A percentile compares a stretch with the other conserved stretches of the same genome.
Conservation (phyloP, 148 eudicot genomes). For the Rhododendron williamsianum region DNA sequence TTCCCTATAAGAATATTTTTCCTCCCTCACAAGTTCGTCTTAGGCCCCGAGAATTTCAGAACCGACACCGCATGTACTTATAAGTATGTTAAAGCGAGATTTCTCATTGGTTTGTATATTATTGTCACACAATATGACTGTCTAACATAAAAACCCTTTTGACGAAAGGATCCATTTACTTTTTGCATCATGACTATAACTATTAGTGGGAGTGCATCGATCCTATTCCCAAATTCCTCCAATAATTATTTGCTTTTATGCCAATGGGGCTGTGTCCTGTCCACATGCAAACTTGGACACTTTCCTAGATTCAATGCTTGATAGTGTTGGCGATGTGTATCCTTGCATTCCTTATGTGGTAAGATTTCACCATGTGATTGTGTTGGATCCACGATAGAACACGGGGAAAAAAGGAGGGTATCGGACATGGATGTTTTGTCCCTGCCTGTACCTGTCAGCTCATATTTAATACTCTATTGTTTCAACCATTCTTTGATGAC, state of each 20-base stretch:
- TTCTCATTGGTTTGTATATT: no score
- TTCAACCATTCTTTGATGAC: background rate
- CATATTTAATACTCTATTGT: background rate
- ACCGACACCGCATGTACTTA: no score
- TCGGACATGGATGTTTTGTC: background rate
- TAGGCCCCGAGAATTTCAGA: no score
- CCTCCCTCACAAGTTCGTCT: no score
- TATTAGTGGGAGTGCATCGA: background rate
- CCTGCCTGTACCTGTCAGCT: background rate
- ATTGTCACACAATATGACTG: no score
- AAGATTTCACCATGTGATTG: background rate
- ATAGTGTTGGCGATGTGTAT: background rate
- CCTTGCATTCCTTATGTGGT: background rate
- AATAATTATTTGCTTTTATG: background rate
- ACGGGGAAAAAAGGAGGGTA: background rate
- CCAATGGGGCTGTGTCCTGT: background rate
- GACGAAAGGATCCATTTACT: background rate
- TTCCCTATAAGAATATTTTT: no score
- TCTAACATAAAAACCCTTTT: background rate
- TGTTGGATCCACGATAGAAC: background rate
- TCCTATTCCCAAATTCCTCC: background rate
- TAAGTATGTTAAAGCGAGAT: no score
- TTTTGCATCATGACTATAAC: background rate
- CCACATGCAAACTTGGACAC: background rate
- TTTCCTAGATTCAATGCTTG: constrained; percentile 5